Evolutionary conservation across 495 filamentous ascomycete species (phyloP).

Genomic region (Podospora conica): DNA sequence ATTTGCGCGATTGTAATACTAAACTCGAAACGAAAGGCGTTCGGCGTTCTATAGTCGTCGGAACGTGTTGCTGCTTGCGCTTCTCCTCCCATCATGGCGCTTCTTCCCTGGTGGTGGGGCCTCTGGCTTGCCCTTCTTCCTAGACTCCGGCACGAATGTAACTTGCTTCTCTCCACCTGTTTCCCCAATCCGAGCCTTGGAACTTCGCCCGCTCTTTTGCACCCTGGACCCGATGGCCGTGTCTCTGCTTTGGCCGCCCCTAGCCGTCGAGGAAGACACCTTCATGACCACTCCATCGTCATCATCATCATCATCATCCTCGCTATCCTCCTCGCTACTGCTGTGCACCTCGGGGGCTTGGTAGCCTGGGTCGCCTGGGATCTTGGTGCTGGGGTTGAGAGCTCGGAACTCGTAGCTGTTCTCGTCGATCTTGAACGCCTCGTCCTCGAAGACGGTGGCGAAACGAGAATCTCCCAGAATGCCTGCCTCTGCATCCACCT

Average conservation of each 20-base stretch:
- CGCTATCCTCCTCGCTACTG: constrained; percentile 38
- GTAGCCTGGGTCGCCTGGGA: constrained; percentile 22
- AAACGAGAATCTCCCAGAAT: constrained; percentile 82
- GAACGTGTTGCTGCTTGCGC: constrained; percentile 69
- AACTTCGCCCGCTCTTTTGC: constrained; percentile 39
- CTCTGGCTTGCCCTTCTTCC: constrained; percentile 41
- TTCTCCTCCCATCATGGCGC: constrained; percentile 51
- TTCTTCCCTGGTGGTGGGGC: constrained; percentile 31
- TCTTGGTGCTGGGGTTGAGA: constrained; percentile 73
- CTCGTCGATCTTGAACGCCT: constrained; percentile 90
- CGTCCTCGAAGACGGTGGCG: constrained; percentile 79
- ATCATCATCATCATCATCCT: constrained; percentile 33
- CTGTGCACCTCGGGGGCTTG: constrained; percentile 16
- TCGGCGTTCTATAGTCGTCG: constrained; percentile 48
- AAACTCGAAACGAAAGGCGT: constrained; percentile 12
- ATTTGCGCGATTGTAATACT: constrained; percentile 27
- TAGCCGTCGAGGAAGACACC: constrained; percentile 60
- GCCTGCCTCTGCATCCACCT: constrained; percentile 52
- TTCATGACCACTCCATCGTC: constrained; percentile 48
- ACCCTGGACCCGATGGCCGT: constrained; percentile 68
- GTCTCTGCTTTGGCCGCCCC: constrained; percentile 48
- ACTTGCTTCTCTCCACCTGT: constrained; percentile 80
- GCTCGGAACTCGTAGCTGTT: constrained; percentile 76
- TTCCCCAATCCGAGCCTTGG: constrained; percentile 43
- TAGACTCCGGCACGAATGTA: constrained; percentile 68